These are phyloP conservation scores for Balansia obtecta DNA, from an alignment of 2,329 filamentous ascomycete species.

Conservation along the genomic window DNA sequence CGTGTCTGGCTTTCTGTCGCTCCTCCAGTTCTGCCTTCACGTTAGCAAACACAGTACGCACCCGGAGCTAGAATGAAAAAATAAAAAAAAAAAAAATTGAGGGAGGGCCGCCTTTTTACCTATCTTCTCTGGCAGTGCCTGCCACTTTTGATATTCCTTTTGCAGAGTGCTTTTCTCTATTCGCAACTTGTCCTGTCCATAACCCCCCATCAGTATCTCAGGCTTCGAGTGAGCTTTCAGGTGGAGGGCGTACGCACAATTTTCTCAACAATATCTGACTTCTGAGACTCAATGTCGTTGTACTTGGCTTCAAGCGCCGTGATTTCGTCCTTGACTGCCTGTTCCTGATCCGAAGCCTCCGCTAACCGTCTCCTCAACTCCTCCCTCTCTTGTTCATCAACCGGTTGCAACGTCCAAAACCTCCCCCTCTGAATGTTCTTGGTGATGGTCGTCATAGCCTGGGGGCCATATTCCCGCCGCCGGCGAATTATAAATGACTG, in stretches of 20 bases:
- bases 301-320: conserved; percentile 25
- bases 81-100: too few species aligned
- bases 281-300: conserved; percentile 29
- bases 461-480: conserved; percentile 68
- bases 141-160: conserved; percentile 50
- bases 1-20: conserved; percentile 16
- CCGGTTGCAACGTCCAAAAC: conserved; percentile 66
- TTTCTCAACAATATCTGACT: conserved; percentile 25
- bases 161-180: conserved; percentile 57
- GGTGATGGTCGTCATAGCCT: conserved; percentile 58
- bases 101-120: too few species aligned
- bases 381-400: conserved; percentile 53
- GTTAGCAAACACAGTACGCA: conserved; percentile 11
- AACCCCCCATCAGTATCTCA: too few species aligned
- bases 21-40: conserved; percentile 23
- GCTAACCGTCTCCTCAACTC: conserved; percentile 43
- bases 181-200: conserved; percentile 34
- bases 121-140: conserved; percentile 58
- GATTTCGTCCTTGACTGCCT: conserved; percentile 21
- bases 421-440: conserved; percentile 46
- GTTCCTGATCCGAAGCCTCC: conserved; percentile 26
- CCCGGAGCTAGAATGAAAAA: not conserved
- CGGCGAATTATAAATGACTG: conserved; percentile 53
- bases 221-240: too few species aligned
- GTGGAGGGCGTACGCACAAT: conserved; percentile 19